These are phyloP conservation scores for Botrytis hyacinthi DNA, from an alignment of 2,329 filamentous ascomycete genomes.

Conservation along the genomic window DNA sequence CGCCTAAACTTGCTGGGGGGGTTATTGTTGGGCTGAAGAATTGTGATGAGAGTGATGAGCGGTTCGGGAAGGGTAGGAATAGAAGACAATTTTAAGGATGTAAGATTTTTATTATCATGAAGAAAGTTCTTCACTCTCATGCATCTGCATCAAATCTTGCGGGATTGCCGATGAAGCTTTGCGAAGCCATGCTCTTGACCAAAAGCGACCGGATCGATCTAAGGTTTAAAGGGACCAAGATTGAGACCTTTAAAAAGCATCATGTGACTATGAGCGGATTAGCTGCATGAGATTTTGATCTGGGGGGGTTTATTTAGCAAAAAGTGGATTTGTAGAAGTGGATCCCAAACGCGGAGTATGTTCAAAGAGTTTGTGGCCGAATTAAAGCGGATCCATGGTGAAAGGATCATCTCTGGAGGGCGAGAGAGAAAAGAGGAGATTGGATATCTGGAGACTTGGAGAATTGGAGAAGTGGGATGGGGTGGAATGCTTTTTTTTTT, in stretches of 20 bases:
- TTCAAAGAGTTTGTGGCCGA: not conserved
- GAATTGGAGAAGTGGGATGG: conserved; percentile 11
- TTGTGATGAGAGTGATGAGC: not conserved
- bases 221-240: not conserved
- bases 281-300: not conserved
- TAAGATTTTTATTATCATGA: not conserved
- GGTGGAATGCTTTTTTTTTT: not conserved
- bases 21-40: conserved; percentile 1
- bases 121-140: not conserved
- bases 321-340: not conserved
- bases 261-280: not conserved
- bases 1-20: conserved; percentile 9
- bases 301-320: not conserved
- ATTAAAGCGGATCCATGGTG: not conserved
- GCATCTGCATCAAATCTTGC: not conserved
- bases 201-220: not conserved
- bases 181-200: not conserved
- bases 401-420: not conserved
- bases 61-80: not conserved
- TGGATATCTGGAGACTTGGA: conserved; percentile 9
- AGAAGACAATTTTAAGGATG: conserved; percentile 1
- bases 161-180: not conserved
- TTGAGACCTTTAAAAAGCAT: not conserved
- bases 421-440: not conserved
- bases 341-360: conserved; percentile 9